Base-by-base conservation (phyloP, 2,329 filamentous ascomycete species). In the Monosporascus ibericus region DNA sequence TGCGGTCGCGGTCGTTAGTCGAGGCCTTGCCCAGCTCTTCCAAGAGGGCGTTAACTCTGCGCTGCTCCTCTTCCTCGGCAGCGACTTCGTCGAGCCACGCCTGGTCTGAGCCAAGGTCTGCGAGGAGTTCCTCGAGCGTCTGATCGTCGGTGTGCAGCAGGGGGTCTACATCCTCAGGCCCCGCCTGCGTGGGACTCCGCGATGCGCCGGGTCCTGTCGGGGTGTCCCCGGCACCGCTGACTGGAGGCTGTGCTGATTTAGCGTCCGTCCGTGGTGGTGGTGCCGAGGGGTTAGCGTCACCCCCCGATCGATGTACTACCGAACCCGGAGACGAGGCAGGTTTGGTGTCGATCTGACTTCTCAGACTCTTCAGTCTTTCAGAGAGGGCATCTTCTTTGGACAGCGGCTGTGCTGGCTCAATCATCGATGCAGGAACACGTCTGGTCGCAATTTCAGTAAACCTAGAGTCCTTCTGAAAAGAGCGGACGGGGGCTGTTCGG, bases 331-430 rank as follows among this genome's bases (percentile, higher is more conserved):
- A 44, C 39, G 48, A 15, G 48, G 47, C 46, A 46, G 44, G 46
- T 49, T 58, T 56, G 25, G 57, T 51, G 30, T 67, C 66, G 17
- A 69, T 65, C 22, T 68, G 68, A 22, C 72, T 69, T 14, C 80
- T 75, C 20, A 84, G 68, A 6, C 70, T 74, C 58, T 76, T 78
- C 44, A 84, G 70, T 22, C 80, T 73, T 2, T 74, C 74, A 2
- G 79, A 70, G 8, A 84, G 70, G 8, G 72, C 70, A 61, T 82
- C 78, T 56, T 81, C 78, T 40, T 70, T 70, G 0, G 76, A 75
- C 1, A 68, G 65, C 2, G 75, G 68, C 56, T 70, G 73, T 14
- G 66, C 68, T 7, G 72, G 64, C 55, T 76, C 72, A 50, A 77
- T 74, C 3, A 70, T 65, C 30, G 72, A 69, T 44, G 57, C 53